These are phyloP conservation scores for Agaricus sinodeliciosus DNA, from an alignment of 768 basidiomycete genomes.

Conservation along the genomic window DNA sequence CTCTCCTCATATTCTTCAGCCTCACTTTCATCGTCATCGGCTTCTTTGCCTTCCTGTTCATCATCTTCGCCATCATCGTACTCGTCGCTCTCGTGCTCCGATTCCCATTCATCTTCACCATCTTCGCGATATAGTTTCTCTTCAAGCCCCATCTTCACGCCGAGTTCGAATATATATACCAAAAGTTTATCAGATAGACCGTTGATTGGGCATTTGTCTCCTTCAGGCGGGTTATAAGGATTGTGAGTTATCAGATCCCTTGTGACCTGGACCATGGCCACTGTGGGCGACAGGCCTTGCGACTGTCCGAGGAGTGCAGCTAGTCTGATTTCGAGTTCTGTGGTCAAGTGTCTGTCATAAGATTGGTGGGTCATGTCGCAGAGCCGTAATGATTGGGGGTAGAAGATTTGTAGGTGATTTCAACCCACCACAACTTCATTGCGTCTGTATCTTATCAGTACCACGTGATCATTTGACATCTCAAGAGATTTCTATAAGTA, in stretches of 20 bases:
- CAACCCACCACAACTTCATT: too few relatives aligned
- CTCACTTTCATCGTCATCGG: slow-evolving; percentile 12
- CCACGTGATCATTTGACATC: not conserved
- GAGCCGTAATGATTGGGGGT: too few relatives aligned
- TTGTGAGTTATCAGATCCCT: slow-evolving; percentile 36
- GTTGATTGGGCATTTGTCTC: slow-evolving; percentile 41
- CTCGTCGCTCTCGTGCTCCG: slow-evolving; percentile 18
- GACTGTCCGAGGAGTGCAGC: slow-evolving; percentile 20
- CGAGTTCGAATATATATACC: slow-evolving; percentile 46
- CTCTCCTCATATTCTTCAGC: slow-evolving; percentile 5
- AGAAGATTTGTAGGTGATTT: too few relatives aligned
- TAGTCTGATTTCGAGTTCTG: slow-evolving; percentile 20
- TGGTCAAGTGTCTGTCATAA: slow-evolving; percentile 17
- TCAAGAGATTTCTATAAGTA: too few relatives aligned
- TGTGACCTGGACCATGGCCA: slow-evolving; percentile 28
- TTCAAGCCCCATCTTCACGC: slow-evolving; percentile 31
- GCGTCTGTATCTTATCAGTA: slow-evolving; percentile 1
- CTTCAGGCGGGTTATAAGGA: slow-evolving; percentile 39
- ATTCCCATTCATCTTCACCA: slow-evolving; percentile 30
- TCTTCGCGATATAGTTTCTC: slow-evolving; percentile 23
- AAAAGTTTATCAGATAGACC: slow-evolving; percentile 51
- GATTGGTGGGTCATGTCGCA: not conserved
- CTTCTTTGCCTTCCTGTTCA: slow-evolving; percentile 14
- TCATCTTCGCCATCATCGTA: slow-evolving; percentile 26
- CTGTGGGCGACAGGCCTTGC: slow-evolving; percentile 19